A percentile compares a stretch with the other conserved stretches of the same genome.
Evolutionary conservation across 2,329 filamentous ascomycete species (phyloP).

Genomic region (Capronia coronata): DNA sequence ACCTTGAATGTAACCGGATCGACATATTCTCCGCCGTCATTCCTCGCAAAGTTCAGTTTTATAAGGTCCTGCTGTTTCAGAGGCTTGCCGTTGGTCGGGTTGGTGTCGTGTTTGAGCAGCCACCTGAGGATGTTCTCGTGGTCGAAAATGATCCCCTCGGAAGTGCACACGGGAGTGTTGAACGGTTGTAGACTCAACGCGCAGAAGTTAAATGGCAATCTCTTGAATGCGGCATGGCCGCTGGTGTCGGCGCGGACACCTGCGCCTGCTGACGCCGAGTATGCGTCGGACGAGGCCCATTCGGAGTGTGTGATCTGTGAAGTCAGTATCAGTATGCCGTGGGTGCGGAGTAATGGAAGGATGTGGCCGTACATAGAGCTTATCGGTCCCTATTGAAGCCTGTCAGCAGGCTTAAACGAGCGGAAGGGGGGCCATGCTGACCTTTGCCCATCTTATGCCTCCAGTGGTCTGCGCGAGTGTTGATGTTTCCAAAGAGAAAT

Average conservation of each 20-base stretch:
- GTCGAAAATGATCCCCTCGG: constrained; percentile 84
- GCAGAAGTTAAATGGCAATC: constrained; percentile 96
- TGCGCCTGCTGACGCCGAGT: constrained; percentile 70
- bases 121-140: constrained; percentile 89
- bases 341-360: background rate
- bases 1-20: constrained; percentile 97
- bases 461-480: background rate
- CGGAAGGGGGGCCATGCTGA: constrained; percentile 28
- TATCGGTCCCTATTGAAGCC: constrained; percentile 41
- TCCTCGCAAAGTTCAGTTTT: constrained; percentile 84
- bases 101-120: constrained; percentile 89
- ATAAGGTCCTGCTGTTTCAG: constrained; percentile 78
- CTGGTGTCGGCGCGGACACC: constrained; percentile 53
- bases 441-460: constrained; percentile 36
- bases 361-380: constrained; percentile 41
- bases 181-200: constrained; percentile 93
- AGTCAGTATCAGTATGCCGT: too few relatives aligned
- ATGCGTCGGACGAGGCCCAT: constrained; percentile 88
- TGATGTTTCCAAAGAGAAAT: background rate
- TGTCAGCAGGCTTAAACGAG: constrained; percentile 19
- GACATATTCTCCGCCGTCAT: constrained; percentile 83
- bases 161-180: constrained; percentile 85
- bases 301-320: constrained; percentile 86
- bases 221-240: constrained; percentile 65
- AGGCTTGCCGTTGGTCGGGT: constrained; percentile 76